Percentiles rank a stretch among this genome's conserved stretches.
Conservation (phyloP, 306 rosid species). For the Castanospermum australe region DNA sequence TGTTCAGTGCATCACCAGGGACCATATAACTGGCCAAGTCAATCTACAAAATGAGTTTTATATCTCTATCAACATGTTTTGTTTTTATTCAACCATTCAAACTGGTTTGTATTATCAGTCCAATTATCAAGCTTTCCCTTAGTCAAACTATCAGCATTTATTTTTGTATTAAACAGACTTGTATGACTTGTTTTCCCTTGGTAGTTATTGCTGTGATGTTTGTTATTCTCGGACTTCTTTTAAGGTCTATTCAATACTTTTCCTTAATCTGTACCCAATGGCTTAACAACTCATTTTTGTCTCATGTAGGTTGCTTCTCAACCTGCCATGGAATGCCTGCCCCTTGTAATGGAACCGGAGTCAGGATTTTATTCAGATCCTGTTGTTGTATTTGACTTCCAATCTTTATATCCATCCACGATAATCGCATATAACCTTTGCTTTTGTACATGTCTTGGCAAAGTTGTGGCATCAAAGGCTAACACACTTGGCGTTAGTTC, state of each 20-base stretch:
- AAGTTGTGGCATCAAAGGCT: conserved; percentile 61
- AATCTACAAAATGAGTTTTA: background rate
- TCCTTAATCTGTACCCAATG: conserved; percentile 9
- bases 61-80: background rate
- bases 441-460: conserved; percentile 93
- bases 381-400: conserved; percentile 90
- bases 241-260: conserved; percentile 1
- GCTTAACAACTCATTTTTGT: conserved; percentile 24
- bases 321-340: conserved; percentile 97
- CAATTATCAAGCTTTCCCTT: background rate
- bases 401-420: conserved; percentile 97
- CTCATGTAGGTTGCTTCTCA: conserved; percentile 87
- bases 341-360: conserved; percentile 97
- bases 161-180: background rate
- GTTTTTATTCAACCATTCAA: conserved; percentile 10
- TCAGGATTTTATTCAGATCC: conserved; percentile 97
- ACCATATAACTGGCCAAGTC: background rate
- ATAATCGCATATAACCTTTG: conserved; percentile 95
- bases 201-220: background rate
- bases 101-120: background rate
- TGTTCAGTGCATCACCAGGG: conserved; percentile 11
- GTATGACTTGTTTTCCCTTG: background rate
- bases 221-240: background rate
- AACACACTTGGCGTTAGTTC: conserved; percentile 82
- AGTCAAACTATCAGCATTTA: background rate